Conservation (phyloP, 2,329 filamentous ascomycete species). For the Phoma sp. region DNA sequence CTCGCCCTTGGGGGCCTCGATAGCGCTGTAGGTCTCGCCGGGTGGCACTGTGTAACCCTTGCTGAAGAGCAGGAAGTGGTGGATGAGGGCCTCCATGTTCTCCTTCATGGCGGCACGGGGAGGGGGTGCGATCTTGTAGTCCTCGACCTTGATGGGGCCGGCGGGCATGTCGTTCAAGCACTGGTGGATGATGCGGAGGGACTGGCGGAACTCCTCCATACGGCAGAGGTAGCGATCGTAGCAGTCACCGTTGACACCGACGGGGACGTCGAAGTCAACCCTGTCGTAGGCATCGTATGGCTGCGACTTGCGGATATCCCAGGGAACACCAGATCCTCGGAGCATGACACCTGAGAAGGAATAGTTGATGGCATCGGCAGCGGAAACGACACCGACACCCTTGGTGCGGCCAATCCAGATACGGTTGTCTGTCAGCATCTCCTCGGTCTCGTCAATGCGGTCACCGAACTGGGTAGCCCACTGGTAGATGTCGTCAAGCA, state of each 20-base stretch:
- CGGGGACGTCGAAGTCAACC: constrained; percentile 97
- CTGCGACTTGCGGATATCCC: constrained; percentile 94
- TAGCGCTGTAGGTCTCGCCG: constrained; percentile 96
- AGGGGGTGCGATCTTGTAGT: constrained; percentile 97
- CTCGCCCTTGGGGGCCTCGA: constrained; percentile 99
- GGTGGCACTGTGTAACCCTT: constrained; percentile 98
- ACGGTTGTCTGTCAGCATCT: constrained; percentile 98
- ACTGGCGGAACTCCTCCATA: constrained; percentile 99
- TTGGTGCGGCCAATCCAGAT: constrained; percentile 97
- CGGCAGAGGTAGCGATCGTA: constrained; percentile 99
- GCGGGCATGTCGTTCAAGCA: constrained; percentile 99
- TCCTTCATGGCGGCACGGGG: constrained; percentile 99
- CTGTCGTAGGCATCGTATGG: constrained; percentile 98
- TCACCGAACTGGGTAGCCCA: constrained; percentile 99
- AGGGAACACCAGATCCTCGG: constrained; percentile 92
- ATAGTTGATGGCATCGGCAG: constrained; percentile 94
- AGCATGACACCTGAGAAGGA: constrained; percentile 98
- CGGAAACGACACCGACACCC: constrained; percentile 88
- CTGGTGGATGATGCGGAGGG: constrained; percentile 96
- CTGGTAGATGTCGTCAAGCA: constrained; percentile 98
- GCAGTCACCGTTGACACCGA: constrained; percentile 96
- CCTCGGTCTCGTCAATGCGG: constrained; percentile 97
- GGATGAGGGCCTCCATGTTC: constrained; percentile 99
- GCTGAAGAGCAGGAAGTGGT: constrained; percentile 98
- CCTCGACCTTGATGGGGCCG: constrained; percentile 92